Percentiles rank a stretch among this genome's conserved stretches.
These are phyloP conservation scores for Russula ochroleuca DNA, from an alignment of 768 basidiomycete genomes.

Conservation along the genomic window DNA sequence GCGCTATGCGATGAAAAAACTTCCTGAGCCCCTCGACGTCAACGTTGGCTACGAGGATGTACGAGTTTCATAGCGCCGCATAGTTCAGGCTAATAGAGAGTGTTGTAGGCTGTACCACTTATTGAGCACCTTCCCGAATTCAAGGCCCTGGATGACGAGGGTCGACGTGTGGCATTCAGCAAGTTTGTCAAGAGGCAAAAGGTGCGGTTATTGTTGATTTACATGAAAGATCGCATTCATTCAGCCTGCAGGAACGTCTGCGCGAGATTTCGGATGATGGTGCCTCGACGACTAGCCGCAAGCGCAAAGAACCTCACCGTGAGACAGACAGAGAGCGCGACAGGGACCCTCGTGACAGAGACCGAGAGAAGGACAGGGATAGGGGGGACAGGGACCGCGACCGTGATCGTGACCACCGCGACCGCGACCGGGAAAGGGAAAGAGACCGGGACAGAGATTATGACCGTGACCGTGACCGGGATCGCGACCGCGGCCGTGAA, in stretches of 20 bases:
- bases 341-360: constrained; percentile 42
- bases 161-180: constrained; percentile 70
- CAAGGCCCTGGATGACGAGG: constrained; percentile 83
- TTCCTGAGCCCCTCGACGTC: constrained; percentile 76
- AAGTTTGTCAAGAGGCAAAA: constrained; percentile 92
- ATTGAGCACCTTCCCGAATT: constrained; percentile 84
- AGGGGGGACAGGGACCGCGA: constrained; percentile 34
- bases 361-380: constrained; percentile 36
- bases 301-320: constrained; percentile 65
- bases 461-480: constrained; percentile 32
- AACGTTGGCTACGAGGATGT: constrained; percentile 77
- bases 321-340: constrained; percentile 31
- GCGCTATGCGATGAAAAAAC: constrained; percentile 90
- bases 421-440: constrained; percentile 27
- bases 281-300: constrained; percentile 70
- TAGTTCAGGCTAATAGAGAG: constrained; percentile 18
- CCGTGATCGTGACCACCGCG: constrained; percentile 14
- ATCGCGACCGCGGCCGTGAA: constrained; percentile 36
- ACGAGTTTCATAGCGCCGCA: constrained; percentile 30
- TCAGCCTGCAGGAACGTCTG: constrained; percentile 59
- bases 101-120: constrained; percentile 56
- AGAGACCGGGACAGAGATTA: constrained; percentile 18
- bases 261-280: constrained; percentile 78
- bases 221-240: neutral
- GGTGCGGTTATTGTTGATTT: constrained; percentile 39